Conservation (phyloP, 2,329 filamentous ascomycete genomes). For the Trichoderma polysporum region DNA sequence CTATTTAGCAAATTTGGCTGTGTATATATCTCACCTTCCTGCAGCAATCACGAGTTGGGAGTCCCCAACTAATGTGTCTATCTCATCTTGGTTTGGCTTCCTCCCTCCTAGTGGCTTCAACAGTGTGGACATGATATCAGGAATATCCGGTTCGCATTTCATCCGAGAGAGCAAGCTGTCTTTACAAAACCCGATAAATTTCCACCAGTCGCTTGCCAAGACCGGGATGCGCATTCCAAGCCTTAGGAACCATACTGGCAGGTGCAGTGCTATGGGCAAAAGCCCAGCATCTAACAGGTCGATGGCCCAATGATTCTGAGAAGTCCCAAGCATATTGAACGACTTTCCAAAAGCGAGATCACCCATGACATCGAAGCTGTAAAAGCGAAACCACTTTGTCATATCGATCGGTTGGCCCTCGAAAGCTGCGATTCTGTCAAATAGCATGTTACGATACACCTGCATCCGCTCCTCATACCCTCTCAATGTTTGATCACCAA, state of each 20-base stretch:
- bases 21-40: neutral
- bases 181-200: neutral
- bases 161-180: neutral
- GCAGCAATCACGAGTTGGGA: neutral
- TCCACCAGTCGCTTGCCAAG: neutral
- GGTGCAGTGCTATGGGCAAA: neutral
- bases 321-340: slow-evolving; percentile 36
- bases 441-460: neutral
- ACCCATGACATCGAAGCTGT: slow-evolving; percentile 42
- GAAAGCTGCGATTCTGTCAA: neutral
- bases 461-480: neutral
- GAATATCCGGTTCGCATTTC: neutral
- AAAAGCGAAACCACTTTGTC: slow-evolving; percentile 37
- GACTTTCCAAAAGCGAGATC: slow-evolving; percentile 39
- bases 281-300: neutral
- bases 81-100: neutral
- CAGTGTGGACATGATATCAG: neutral
- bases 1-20: neutral
- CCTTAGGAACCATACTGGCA: neutral
- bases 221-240: neutral
- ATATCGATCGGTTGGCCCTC: slow-evolving; percentile 27
- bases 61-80: neutral
- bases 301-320: neutral
- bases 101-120: neutral
- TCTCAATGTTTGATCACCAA: neutral